Percentiles rank a stretch among this genome's conserved stretches.
phyloP scores from a whole-genome alignment of 352 stramenopile species.

The Pythium sp. region DNA sequence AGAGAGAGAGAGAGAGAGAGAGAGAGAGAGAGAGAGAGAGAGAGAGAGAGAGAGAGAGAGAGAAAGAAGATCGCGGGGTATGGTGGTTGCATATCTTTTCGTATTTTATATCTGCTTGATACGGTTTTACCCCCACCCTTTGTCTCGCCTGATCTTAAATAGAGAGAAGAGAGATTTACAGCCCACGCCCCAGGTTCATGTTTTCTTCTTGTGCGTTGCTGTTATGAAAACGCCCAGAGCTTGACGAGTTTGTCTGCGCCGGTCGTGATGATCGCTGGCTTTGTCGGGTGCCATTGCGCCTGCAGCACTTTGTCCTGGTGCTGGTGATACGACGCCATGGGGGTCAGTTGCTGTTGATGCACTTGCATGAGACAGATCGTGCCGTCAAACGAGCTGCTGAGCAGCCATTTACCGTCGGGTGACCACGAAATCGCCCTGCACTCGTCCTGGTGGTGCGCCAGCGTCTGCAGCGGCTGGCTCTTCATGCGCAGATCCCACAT shows the following conservation, averaged over 20 bases:
- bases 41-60: not conserved
- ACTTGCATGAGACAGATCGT: conserved; percentile 40
- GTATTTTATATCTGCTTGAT: conserved; percentile 3
- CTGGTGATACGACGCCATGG: conserved; percentile 53
- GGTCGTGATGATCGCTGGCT: conserved; percentile 55
- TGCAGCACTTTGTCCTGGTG: conserved; percentile 70
- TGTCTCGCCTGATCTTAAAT: not conserved
- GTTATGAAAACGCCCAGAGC: conserved; percentile 44
- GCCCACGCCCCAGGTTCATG: not conserved
- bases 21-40: not conserved
- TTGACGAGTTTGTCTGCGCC: conserved; percentile 68
- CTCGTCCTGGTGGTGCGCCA: conserved; percentile 45
- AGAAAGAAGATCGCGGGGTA: not conserved
- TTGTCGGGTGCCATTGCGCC: conserved; percentile 54
- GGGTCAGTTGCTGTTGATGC: conserved; percentile 16
- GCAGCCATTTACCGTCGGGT: conserved; percentile 52
- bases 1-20: not conserved
- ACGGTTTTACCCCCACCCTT: conserved; percentile 1
- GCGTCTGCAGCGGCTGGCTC: conserved; percentile 23
- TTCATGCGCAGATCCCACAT: conserved; percentile 63
- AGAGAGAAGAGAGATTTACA: not conserved
- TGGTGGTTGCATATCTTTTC: not conserved
- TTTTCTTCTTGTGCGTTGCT: not conserved
- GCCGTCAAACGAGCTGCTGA: conserved; percentile 60
- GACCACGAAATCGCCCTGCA: conserved; percentile 66